Percentiles rank a stretch among this genome's conserved stretches.
These are phyloP conservation scores for Phaseolus lunatus DNA, from an alignment of 306 rosid genomes.

Conservation along the genomic window DNA sequence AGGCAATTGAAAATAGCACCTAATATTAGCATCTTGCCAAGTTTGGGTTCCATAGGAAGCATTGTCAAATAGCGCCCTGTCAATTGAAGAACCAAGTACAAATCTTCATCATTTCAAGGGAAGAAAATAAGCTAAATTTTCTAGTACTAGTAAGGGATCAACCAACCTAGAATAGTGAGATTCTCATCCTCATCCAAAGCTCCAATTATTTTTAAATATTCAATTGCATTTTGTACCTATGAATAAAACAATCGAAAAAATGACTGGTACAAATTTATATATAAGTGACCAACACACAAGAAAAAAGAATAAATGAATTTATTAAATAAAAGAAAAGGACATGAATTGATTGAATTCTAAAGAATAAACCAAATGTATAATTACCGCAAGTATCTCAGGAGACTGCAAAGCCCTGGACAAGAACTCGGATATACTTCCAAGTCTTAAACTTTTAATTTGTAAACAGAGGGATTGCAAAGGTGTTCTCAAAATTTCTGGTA, in stretches of 20 bases:
- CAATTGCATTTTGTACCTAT: slow-evolving; percentile 95
- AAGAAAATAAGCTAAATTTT: slow-evolving; percentile 36
- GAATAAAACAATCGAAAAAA: slow-evolving; percentile 39
- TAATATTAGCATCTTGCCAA: slow-evolving; percentile 91
- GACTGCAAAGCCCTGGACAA: slow-evolving; percentile 94
- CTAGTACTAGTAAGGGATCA: slow-evolving; percentile 33
- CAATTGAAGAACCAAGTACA: slow-evolving; percentile 46
- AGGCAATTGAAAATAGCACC: slow-evolving; percentile 89
- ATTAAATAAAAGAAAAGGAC: background rate
- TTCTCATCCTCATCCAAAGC: slow-evolving; percentile 92
- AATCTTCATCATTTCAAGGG: slow-evolving; percentile 27
- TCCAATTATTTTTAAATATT: slow-evolving; percentile 80
- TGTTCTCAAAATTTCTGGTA: slow-evolving; percentile 97
- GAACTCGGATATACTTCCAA: slow-evolving; percentile 93
- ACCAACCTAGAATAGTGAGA: slow-evolving; percentile 81
- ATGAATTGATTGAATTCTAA: slow-evolving; percentile 31
- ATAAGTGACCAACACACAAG: slow-evolving; percentile 30
- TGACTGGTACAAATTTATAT: slow-evolving; percentile 37
- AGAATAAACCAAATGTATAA: slow-evolving; percentile 41
- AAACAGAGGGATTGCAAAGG: slow-evolving; percentile 96
- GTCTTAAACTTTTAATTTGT: slow-evolving; percentile 94
- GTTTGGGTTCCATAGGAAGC: slow-evolving; percentile 99
- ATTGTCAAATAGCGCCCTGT: slow-evolving; percentile 79
- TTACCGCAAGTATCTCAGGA: slow-evolving; percentile 89
- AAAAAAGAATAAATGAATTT: background rate